A percentile compares a stretch with the other conserved stretches of the same genome.
Evolutionary conservation across 192 early-diverging fungal genomes (phyloP).

Genomic region (Entomortierella lignicola): DNA sequence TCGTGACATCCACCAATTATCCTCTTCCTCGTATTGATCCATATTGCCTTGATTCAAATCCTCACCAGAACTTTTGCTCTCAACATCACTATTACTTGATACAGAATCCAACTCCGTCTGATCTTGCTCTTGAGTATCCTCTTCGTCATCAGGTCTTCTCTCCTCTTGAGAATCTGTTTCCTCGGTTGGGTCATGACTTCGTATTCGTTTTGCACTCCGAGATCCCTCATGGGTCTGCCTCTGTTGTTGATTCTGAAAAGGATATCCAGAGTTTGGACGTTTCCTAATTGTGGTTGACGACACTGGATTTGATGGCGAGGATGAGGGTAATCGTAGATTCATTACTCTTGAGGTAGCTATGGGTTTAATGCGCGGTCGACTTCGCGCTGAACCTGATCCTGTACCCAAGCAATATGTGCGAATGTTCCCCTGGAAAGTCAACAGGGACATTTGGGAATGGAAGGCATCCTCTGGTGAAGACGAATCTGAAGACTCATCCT

Average conservation of each 20-base stretch:
- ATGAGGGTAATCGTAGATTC: not conserved
- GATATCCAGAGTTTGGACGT: not conserved
- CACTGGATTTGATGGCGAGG: not conserved
- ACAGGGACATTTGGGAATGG: slow-evolving; percentile 46
- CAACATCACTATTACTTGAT: not conserved
- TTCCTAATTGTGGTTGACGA: not conserved
- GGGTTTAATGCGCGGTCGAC: slow-evolving; percentile 34
- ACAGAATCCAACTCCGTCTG: not conserved
- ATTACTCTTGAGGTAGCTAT: not conserved
- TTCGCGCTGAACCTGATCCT: slow-evolving; percentile 43
- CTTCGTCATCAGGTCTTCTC: not conserved
- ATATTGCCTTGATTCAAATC: not conserved
- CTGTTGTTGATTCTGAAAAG: not conserved
- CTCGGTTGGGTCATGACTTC: not conserved
- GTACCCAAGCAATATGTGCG: slow-evolving; percentile 45
- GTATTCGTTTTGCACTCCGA: not conserved
- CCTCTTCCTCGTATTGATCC: slow-evolving; percentile 21
- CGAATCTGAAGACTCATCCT: not conserved
- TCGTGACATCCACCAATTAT: slow-evolving; percentile 48
- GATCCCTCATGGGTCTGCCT: not conserved
- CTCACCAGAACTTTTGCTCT: not conserved
- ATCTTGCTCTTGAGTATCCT: not conserved
- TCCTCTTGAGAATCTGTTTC: not conserved
- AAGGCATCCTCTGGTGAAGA: slow-evolving; percentile 5
- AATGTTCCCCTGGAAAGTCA: slow-evolving; percentile 45